Base-by-base conservation (phyloP, 2,329 filamentous ascomycete genomes). In the Orbilia brochopaga region DNA sequence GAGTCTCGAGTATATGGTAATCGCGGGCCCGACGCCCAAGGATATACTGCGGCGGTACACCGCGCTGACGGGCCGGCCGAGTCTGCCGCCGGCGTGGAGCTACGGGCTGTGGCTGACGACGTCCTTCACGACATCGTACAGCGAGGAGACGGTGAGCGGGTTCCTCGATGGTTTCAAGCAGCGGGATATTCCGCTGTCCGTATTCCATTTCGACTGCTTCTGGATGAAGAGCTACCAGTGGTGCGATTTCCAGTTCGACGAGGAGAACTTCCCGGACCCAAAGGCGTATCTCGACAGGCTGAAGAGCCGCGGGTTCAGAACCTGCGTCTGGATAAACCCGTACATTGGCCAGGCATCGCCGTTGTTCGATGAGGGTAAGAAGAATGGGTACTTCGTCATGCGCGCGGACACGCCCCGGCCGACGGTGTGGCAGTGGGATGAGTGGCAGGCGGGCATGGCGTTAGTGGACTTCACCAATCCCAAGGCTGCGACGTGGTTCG, bases 191-290 rank as follows among this genome's bases (percentile, higher is more conserved):
- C 86, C 87, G 0, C 83, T 91, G 1, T 85, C 88, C 40, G 87
- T 90, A 1, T 90, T 91, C 79, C 89, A 91, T 78, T 91, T 88
- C 74, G 88, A 91, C 77, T 89, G 86, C 78, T 91, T 90, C 82
- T 91, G 88, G 88, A 87, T 91, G 83, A 87, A 87, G 73, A 87
- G 86, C 1, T 90, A 90, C 77, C 85, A 86, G 63, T 91, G 88
- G 88, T 90, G 87, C 67, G 88, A 90, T 78, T 90, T 91, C 74
- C 83, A 87, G 56, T 91, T 90, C 79, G 87, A 89, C 76, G 80
- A 83, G 0, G 84, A 87, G 52, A 85, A 85, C 75, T 91, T 91
- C 79, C 87, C 88, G 0, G 87, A 91, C 74, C 86, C 88, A 0
- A 82, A 83, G 56, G 85, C 83, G 0, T 87, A 88, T 76, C 86